phyloP scores from a whole-genome alignment of 768 basidiomycete species.

The Amanita brunnescens region DNA sequence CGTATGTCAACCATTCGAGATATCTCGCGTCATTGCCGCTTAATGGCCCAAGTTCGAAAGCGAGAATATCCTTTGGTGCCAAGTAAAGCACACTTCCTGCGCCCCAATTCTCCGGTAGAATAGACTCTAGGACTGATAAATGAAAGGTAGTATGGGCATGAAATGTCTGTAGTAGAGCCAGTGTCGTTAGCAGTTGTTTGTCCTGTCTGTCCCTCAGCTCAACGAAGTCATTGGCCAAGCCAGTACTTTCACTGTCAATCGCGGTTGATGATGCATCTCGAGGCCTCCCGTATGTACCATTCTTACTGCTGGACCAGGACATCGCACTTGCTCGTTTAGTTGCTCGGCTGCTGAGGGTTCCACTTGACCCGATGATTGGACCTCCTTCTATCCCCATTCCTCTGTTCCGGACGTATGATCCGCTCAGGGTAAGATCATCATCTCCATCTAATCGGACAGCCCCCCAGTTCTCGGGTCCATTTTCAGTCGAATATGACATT shows the following conservation, averaged over 20 bases:
- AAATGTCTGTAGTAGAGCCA: constrained; percentile 59
- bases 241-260: constrained; percentile 11
- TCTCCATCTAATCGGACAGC: constrained; percentile 56
- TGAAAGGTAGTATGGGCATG: constrained; percentile 58
- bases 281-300: constrained; percentile 18
- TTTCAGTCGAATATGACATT: constrained; percentile 39
- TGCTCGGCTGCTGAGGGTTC: constrained; percentile 26
- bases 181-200: constrained; percentile 35
- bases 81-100: constrained; percentile 31
- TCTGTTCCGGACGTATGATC: constrained; percentile 41
- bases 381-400: constrained; percentile 71
- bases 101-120: constrained; percentile 17
- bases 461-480: constrained; percentile 47
- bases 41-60: constrained; percentile 67
- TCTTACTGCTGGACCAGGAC: constrained; percentile 38
- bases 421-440: constrained; percentile 41
- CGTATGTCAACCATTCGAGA: constrained; percentile 66
- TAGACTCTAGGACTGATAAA: constrained; percentile 35
- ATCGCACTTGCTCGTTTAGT: constrained; percentile 39
- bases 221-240: constrained; percentile 11
- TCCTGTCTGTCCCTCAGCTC: constrained; percentile 21
- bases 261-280: constrained; percentile 24
- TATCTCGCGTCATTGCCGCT: constrained; percentile 67
- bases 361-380: constrained; percentile 24
- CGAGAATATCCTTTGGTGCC: constrained; percentile 52